phyloP scores from a whole-genome alignment of 495 filamentous ascomycete genomes.

The Aspergillus asperescens region DNA sequence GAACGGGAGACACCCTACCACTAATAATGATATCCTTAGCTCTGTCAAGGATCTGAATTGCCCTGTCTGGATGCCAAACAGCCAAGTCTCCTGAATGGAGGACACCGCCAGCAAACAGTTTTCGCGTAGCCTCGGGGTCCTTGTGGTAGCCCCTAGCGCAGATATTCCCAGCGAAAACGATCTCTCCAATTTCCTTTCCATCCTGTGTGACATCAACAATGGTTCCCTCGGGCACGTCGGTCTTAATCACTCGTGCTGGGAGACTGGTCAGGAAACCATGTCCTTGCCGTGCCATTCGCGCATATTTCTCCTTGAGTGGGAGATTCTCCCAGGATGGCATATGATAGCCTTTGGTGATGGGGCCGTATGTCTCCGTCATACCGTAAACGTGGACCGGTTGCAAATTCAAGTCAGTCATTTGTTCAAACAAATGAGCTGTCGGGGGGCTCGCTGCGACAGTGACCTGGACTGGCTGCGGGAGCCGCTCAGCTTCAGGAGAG shows the following conservation, averaged over 20 bases:
- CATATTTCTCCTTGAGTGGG: conserved; percentile 66
- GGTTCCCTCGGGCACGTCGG: conserved; percentile 58
- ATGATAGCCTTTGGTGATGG: conserved; percentile 88
- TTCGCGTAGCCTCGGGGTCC: conserved; percentile 77
- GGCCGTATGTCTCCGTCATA: conserved; percentile 91
- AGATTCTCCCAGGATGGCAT: conserved; percentile 76
- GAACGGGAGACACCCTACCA: conserved; percentile 47
- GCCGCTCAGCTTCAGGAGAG: conserved; percentile 58
- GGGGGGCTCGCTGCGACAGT: conserved; percentile 92
- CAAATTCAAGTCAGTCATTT: conserved; percentile 84
- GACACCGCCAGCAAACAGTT: conserved; percentile 82
- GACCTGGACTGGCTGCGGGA: conserved; percentile 71
- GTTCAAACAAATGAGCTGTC: conserved; percentile 80
- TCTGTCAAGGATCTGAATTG: conserved; percentile 86
- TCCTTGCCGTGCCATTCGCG: conserved; percentile 85
- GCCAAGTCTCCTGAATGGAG: conserved; percentile 88
- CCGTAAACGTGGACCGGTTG: conserved; percentile 94
- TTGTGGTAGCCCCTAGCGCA: conserved; percentile 90
- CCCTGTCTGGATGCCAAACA: conserved; percentile 84
- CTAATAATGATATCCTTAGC: conserved; percentile 98
- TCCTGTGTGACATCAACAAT: conserved; percentile 73
- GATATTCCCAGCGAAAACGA: conserved; percentile 87
- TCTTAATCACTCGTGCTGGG: conserved; percentile 77
- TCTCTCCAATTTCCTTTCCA: conserved; percentile 89
- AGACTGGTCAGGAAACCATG: conserved; percentile 86